Percentiles rank a stretch among this genome's conserved stretches.
Evolutionary conservation across 2,329 filamentous ascomycete species (phyloP).

Genomic region (Sporothrix pseudoabietina): DNA sequence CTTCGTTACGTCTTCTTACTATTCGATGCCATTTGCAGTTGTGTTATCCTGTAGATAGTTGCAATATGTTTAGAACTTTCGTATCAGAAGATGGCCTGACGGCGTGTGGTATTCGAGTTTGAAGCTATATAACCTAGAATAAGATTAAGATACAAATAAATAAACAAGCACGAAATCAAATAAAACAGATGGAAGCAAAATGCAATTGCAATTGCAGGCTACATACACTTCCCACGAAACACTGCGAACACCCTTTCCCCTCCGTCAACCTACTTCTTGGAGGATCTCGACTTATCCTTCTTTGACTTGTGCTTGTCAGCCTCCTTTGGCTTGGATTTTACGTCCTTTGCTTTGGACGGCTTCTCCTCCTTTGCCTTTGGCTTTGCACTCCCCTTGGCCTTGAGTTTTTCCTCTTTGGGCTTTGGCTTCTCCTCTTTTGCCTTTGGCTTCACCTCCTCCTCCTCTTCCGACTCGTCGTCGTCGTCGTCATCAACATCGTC

Average conservation of each 20-base stretch:
- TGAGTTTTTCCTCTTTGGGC: conserved; percentile 37
- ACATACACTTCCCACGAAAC: background rate
- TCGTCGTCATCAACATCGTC: conserved; percentile 40
- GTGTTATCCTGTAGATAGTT: background rate
- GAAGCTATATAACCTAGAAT: background rate
- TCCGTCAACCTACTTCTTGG: background rate
- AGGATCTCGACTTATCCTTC: background rate
- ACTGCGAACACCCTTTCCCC: background rate
- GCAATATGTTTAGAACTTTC: background rate
- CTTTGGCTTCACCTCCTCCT: conserved; percentile 36
- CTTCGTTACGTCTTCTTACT: background rate
- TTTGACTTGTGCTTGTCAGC: background rate
- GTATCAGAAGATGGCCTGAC: background rate
- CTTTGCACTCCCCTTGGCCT: background rate
- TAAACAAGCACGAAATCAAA: background rate
- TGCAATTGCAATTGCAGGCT: background rate
- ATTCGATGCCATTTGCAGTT: background rate
- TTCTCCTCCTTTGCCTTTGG: conserved; percentile 18
- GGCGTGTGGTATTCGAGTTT: background rate
- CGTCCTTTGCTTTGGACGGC: background rate
- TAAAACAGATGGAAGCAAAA: background rate
- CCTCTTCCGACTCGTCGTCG: conserved; percentile 35
- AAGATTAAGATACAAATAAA: background rate
- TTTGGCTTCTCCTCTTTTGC: conserved; percentile 35
- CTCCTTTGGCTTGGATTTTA: conserved; percentile 13